A percentile compares a stretch with the other conserved stretches of the same genome.
Conservation (phyloP, 2,329 filamentous ascomycete genomes). For the Cordyceps pruinosa region DNA sequence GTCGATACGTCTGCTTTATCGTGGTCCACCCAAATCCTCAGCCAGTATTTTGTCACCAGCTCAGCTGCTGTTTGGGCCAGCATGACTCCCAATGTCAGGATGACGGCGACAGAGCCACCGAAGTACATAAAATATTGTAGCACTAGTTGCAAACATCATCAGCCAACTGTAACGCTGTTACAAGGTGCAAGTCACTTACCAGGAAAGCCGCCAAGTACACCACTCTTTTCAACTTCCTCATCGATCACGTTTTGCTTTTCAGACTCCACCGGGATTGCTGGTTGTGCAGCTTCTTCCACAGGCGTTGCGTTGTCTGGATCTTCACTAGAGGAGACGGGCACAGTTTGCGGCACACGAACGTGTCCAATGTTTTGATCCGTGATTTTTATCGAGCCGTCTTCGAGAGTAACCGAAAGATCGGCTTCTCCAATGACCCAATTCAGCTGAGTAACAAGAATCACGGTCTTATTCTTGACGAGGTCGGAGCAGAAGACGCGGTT, state of each 20-base stretch:
- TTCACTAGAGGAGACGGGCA: conserved; percentile 17
- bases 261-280: not conserved
- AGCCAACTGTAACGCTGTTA: conserved; percentile 13
- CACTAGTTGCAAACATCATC: conserved; percentile 19
- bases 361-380: conserved; percentile 40
- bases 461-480: conserved; percentile 45
- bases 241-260: not conserved
- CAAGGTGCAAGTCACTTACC: not conserved
- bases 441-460: conserved; percentile 50
- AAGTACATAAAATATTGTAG: conserved; percentile 46
- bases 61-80: conserved; percentile 33
- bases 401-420: conserved; percentile 38
- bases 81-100: conserved; percentile 31
- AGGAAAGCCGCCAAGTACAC: conserved; percentile 25
- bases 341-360: conserved; percentile 35
- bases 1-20: conserved; percentile 35
- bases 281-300: not conserved
- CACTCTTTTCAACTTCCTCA: conserved; percentile 15
- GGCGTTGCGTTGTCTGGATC: not conserved
- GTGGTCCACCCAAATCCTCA: conserved; percentile 48
- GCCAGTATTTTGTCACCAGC: conserved; percentile 39
- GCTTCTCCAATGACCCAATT: conserved; percentile 46
- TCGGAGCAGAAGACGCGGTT: conserved; percentile 51
- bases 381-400: conserved; percentile 36
- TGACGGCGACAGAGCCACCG: conserved; percentile 36